Percentiles rank a stretch among this genome's conserved stretches.
phyloP scores from a whole-genome alignment of 2,329 filamentous ascomycete species.

The Aspergillus novofumigatus region DNA sequence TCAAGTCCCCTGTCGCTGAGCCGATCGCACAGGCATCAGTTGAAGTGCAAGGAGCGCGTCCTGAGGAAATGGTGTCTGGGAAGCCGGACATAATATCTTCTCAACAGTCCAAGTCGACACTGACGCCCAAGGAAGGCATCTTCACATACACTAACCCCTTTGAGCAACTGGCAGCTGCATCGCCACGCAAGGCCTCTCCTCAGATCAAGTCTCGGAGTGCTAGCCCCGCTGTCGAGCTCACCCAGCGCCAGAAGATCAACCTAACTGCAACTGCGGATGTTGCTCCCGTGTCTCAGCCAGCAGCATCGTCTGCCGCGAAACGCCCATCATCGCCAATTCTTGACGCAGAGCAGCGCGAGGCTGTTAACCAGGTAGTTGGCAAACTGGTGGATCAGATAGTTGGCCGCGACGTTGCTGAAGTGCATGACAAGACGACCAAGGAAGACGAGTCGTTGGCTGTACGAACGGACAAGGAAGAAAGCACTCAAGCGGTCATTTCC shows the following conservation, averaged over 20 bases:
- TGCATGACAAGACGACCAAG: slow-evolving; percentile 55
- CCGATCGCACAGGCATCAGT: slow-evolving; percentile 6
- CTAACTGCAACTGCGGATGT: slow-evolving; percentile 19
- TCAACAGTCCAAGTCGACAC: slow-evolving; percentile 25
- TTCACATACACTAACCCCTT: slow-evolving; percentile 73
- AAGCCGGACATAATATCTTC: slow-evolving; percentile 37
- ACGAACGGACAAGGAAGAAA: slow-evolving; percentile 30
- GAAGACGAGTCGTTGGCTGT: slow-evolving; percentile 42
- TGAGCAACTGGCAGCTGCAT: slow-evolving; percentile 63
- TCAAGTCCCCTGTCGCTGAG: slow-evolving; percentile 27
- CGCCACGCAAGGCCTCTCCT: slow-evolving; percentile 57
- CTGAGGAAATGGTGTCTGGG: slow-evolving; percentile 16
- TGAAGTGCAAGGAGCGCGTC: slow-evolving; percentile 10
- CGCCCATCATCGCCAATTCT: slow-evolving; percentile 22
- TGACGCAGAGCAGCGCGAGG: slow-evolving; percentile 51
- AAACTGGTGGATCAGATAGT: slow-evolving; percentile 60
- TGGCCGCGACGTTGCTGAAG: slow-evolving; percentile 58
- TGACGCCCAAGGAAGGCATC: slow-evolving; percentile 43
- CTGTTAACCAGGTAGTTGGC: slow-evolving; percentile 66
- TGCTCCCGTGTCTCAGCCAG: slow-evolving; percentile 6
- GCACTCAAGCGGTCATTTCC: slow-evolving; percentile 33
- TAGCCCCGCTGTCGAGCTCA: slow-evolving; percentile 35
- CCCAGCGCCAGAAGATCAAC: slow-evolving; percentile 20
- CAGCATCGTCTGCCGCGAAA: slow-evolving; percentile 10
- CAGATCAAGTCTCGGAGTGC: slow-evolving; percentile 41